phyloP scores from a whole-genome alignment of 1,284 basidiomycete species.

The Sutorius eximius region DNA sequence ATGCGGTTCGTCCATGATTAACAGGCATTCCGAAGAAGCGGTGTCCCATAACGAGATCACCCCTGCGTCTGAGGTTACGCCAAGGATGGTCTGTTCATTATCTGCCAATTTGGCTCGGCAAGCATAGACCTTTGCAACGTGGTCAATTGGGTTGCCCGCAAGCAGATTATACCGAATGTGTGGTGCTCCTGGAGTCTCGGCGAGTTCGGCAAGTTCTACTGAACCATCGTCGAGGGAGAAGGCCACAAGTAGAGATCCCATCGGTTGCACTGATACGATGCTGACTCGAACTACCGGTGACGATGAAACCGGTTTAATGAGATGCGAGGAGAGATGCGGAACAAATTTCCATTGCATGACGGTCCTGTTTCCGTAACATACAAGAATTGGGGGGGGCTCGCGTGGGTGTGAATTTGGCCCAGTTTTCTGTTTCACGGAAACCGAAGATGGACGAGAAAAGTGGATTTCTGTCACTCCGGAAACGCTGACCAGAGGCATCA shows the following conservation, averaged over 20 bases:
- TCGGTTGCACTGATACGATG: conserved; percentile 47
- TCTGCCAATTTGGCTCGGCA: conserved; percentile 53
- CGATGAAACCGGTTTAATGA: conserved; percentile 47
- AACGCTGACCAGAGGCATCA: conserved; percentile 38
- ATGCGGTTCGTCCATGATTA: conserved; percentile 56
- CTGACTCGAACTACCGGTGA: conserved; percentile 47
- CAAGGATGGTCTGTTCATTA: conserved; percentile 52
- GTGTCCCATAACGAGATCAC: conserved; percentile 72
- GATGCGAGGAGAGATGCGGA: conserved; percentile 37
- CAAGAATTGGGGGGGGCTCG: conserved; percentile 42
- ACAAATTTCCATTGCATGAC: conserved; percentile 56
- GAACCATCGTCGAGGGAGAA: conserved; percentile 65
- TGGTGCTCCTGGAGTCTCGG: conserved; percentile 38
- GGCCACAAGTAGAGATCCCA: conserved; percentile 50
- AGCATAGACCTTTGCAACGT: conserved; percentile 52
- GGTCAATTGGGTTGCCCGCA: conserved; percentile 57
- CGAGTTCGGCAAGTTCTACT: conserved; percentile 57
- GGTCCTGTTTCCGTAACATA: conserved; percentile 58
- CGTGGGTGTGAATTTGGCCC: conserved; percentile 36
- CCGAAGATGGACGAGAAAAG: conserved; percentile 32
- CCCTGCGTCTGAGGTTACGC: conserved; percentile 63
- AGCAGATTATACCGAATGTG: conserved; percentile 47
- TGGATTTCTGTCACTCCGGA: conserved; percentile 36
- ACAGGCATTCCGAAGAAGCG: conserved; percentile 56
- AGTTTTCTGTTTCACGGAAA: conserved; percentile 19